Evolutionary conservation across 2,329 filamentous ascomycete species (phyloP).

Genomic region (Botrytis medusae): DNA sequence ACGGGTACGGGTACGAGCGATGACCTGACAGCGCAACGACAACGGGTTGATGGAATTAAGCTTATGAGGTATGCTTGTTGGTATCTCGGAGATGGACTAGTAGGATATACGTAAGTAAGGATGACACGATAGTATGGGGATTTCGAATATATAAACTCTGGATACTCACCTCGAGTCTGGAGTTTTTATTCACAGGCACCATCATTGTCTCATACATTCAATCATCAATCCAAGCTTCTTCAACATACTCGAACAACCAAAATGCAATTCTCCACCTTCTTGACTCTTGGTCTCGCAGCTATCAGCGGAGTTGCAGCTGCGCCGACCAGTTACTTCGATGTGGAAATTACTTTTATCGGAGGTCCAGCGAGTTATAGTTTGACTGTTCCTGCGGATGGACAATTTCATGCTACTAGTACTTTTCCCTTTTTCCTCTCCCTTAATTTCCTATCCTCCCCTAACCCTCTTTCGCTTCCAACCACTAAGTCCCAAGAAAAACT

Average conservation of each 20-base stretch:
- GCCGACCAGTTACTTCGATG: conserved; percentile 4
- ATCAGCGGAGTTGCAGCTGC: conserved; percentile 7
- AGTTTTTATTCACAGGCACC: background rate
- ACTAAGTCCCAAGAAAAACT: background rate
- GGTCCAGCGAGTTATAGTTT: conserved; percentile 14
- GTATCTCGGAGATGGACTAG: background rate
- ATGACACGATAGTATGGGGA: background rate
- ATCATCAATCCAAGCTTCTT: background rate
- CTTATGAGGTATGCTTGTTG: background rate
- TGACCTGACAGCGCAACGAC: background rate
- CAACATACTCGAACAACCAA: background rate
- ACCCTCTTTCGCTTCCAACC: background rate
- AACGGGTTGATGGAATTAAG: background rate
- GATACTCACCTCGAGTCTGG: too few relatives aligned
- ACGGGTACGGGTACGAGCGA: background rate
- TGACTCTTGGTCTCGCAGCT: conserved; percentile 11
- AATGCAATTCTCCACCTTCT: conserved; percentile 18
- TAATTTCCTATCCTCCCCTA: too few relatives aligned
- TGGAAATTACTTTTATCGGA: conserved; percentile 1
- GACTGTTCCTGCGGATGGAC: conserved; percentile 9
- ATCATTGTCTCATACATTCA: background rate
- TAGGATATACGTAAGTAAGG: background rate
- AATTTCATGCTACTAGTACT: conserved; percentile 5
- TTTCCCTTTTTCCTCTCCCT: background rate
- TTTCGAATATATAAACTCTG: background rate